phyloP scores from a whole-genome alignment of 139 green algal genomes.

The Eudorina sp. region DNA sequence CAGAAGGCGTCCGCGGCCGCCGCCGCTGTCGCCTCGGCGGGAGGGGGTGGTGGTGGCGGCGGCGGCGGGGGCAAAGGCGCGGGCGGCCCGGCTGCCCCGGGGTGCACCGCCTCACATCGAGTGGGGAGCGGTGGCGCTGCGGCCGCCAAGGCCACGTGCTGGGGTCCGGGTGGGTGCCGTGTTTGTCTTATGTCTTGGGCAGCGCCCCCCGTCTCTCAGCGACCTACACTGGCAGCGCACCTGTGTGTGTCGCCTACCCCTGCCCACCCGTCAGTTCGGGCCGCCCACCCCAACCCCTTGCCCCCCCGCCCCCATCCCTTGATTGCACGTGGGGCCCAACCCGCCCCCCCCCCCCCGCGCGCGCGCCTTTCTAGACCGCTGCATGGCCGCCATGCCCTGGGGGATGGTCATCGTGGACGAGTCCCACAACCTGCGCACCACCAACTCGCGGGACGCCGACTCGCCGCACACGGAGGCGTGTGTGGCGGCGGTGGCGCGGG shows the following conservation, averaged over 20 bases:
- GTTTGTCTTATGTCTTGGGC: not conserved
- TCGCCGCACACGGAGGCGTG: slow-evolving; percentile 81
- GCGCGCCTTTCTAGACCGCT: slow-evolving; percentile 60
- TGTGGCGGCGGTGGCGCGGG: slow-evolving; percentile 54
- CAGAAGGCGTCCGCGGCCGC: no score
- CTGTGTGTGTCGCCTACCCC: no score
- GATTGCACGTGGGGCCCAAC: not conserved
- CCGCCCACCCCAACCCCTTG: not conserved
- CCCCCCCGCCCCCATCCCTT: not conserved
- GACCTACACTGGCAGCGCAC: not conserved
- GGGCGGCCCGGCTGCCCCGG: not conserved
- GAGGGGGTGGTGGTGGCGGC: slow-evolving; percentile 9
- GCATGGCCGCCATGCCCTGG: slow-evolving; percentile 83
- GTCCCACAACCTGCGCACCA: slow-evolving; percentile 87
- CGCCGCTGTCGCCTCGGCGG: not conserved
- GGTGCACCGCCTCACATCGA: not conserved
- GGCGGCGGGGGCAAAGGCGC: not conserved
- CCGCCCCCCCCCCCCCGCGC: not conserved
- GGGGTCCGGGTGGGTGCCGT: slow-evolving; percentile 27
- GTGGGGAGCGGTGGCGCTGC: not conserved
- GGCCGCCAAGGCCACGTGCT: slow-evolving; percentile 4
- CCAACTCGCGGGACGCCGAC: slow-evolving; percentile 66
- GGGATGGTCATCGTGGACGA: slow-evolving; percentile 89
- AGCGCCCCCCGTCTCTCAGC: not conserved
- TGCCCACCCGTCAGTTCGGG: not conserved